Conservation (phyloP, 257 asterid genomes). For the Solanum peruvianum region DNA sequence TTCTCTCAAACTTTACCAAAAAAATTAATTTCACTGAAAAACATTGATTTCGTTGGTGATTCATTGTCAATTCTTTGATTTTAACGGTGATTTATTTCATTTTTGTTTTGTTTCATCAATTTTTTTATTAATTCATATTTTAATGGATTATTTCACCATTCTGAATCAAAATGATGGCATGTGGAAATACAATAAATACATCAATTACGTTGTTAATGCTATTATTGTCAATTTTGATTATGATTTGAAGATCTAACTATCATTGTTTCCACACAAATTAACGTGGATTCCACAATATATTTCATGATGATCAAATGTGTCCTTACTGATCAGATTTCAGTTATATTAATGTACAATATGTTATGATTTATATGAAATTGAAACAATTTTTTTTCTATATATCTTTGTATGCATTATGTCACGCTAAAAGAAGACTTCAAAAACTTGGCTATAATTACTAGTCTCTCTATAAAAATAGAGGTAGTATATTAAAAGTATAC, state of each 20-base stretch:
- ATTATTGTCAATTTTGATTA: neutral
- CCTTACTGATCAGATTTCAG: too few species aligned
- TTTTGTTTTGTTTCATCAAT: neutral
- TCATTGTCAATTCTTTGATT: neutral
- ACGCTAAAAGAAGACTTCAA: neutral
- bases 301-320: neutral
- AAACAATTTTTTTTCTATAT: too few species aligned
- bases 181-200: neutral
- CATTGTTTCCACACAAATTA: neutral
- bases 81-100: neutral
- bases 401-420: neutral
- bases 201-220: neutral
- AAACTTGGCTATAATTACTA: neutral
- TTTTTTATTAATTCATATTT: neutral
- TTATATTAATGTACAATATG: too few species aligned
- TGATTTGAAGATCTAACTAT: neutral
- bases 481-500: too few species aligned
- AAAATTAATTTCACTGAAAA: too few species aligned
- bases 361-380: neutral
- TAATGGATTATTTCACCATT: neutral
- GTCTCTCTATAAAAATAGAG: neutral
- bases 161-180: neutral
- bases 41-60: neutral
- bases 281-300: neutral
- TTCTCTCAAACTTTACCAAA: neutral